Percentiles rank a stretch among this genome's conserved stretches.
Conservation (phyloP, 345 rosid species). For the Moricandia moricandioides region DNA sequence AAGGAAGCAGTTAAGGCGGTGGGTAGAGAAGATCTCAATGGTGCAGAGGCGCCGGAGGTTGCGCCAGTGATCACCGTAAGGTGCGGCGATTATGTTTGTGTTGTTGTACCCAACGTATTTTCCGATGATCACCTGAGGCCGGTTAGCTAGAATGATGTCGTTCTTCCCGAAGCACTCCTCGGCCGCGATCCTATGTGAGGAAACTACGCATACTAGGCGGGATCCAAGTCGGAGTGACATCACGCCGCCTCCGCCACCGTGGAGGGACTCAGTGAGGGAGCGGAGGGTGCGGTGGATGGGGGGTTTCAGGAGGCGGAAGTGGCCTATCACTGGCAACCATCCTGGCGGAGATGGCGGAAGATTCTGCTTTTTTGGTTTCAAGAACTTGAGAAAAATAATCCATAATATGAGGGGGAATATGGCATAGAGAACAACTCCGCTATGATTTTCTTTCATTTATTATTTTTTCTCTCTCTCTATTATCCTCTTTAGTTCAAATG, state of each 20-base stretch:
- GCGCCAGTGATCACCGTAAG: slow-evolving; percentile 67
- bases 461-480: neutral
- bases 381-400: slow-evolving; percentile 13
- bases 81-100: slow-evolving; percentile 36
- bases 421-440: slow-evolving; percentile 10
- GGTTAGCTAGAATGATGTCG: slow-evolving; percentile 51
- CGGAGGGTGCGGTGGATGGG: slow-evolving; percentile 46
- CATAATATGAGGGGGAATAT: slow-evolving; percentile 19
- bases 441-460: slow-evolving; percentile 23
- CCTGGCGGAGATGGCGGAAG: slow-evolving; percentile 50
- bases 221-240: slow-evolving; percentile 51
- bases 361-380: slow-evolving; percentile 26
- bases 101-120: slow-evolving; percentile 43
- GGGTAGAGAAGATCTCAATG: slow-evolving; percentile 45
- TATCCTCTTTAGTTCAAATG: neutral
- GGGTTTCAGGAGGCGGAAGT: slow-evolving; percentile 48
- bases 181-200: slow-evolving; percentile 33
- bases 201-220: slow-evolving; percentile 47
- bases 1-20: slow-evolving; percentile 39
- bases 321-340: slow-evolving; percentile 56
- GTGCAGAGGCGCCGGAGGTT: slow-evolving; percentile 54
- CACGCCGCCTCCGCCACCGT: slow-evolving; percentile 52
- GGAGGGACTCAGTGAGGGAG: slow-evolving; percentile 34
- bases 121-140: slow-evolving; percentile 37
- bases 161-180: slow-evolving; percentile 61